Conservation (phyloP, 176 grass and related monocot genomes). For the Pontederia crassipes region DNA sequence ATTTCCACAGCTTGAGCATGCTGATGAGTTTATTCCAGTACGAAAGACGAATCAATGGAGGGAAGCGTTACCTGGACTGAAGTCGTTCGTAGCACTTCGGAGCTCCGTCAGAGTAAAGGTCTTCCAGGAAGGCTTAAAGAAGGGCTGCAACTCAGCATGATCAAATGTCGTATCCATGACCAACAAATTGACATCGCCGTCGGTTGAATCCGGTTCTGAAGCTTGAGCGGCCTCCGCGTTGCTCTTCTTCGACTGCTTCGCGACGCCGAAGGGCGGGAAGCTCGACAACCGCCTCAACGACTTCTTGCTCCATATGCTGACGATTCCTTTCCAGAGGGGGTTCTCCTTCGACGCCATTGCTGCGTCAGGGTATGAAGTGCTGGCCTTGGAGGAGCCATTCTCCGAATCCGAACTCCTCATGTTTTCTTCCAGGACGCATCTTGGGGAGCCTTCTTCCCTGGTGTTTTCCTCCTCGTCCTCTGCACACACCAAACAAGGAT, state of each 20-base stretch:
- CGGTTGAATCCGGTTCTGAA: neutral
- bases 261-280: slow-evolving; percentile 3
- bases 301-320: neutral
- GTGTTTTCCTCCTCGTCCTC: neutral
- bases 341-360: neutral
- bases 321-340: neutral
- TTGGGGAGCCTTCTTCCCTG: neutral
- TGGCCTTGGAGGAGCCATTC: neutral
- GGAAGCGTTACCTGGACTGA: neutral
- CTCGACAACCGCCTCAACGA: slow-evolving; percentile 5
- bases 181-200: neutral
- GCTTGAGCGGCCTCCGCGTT: neutral
- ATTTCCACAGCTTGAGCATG: neutral
- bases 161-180: too few relatives aligned
- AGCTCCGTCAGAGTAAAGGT: slow-evolving; percentile 22
- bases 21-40: neutral
- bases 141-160: neutral
- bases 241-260: neutral
- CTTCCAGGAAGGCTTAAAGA: neutral
- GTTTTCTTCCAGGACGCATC: neutral
- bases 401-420: neutral
- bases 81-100: slow-evolving; percentile 19
- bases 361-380: neutral
- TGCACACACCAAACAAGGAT: too few relatives aligned
- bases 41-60: neutral